Evolutionary conservation across 371 early-diverging fungal genomes (phyloP).

Genomic region (Lichtheimia hyalospora): DNA sequence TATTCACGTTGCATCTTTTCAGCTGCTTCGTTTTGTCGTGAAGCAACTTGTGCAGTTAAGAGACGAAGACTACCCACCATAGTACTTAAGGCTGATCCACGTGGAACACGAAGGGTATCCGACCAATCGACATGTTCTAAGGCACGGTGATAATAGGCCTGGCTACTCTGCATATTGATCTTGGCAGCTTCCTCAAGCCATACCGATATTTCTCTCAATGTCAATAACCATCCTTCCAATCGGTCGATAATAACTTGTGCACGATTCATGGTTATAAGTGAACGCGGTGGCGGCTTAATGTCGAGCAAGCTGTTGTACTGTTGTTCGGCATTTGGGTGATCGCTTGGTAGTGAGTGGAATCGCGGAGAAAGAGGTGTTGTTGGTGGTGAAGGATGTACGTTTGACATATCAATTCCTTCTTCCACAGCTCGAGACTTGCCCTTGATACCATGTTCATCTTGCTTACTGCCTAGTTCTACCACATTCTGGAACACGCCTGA

Average conservation of each 20-base stretch:
- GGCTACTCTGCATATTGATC: constrained; percentile 27
- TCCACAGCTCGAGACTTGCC: no score
- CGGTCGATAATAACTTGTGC: constrained; percentile 34
- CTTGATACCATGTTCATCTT: no score
- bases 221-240: constrained; percentile 25
- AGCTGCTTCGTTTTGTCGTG: constrained; percentile 27
- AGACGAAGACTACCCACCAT: constrained; percentile 23
- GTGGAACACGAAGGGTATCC: background rate
- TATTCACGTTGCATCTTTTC: constrained; percentile 13
- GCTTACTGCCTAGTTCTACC: no score
- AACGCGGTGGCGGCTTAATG: constrained; percentile 5
- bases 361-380: no score
- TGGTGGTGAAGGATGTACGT: no score
- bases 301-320: no score
- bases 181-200: constrained; percentile 39
- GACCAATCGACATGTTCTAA: constrained; percentile 22
- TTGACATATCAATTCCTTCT: no score
- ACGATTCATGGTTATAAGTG: constrained; percentile 17
- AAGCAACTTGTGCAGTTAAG: constrained; percentile 22
- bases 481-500: no score
- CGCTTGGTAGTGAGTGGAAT: no score
- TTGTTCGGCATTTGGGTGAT: no score
- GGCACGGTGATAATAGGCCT: constrained; percentile 25
- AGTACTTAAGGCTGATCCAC: constrained; percentile 13
- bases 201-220: constrained; percentile 20